A percentile compares a stretch with the other conserved stretches of the same genome.
These are phyloP conservation scores for Glutinoglossum americanum DNA, from an alignment of 495 filamentous ascomycete genomes.

Conservation along the genomic window DNA sequence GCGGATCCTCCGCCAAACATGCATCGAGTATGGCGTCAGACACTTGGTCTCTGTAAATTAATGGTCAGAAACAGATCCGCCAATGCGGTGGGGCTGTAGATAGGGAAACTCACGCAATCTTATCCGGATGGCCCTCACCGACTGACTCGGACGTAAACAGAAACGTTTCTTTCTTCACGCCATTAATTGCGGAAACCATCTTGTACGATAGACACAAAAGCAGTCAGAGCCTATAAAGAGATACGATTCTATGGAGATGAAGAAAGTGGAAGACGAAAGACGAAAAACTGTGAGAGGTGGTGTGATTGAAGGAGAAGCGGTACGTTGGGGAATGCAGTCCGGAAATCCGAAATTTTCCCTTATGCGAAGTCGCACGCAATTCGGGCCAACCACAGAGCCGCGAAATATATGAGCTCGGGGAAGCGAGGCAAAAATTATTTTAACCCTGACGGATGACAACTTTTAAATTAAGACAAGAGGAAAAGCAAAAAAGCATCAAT, in stretches of 20 bases:
- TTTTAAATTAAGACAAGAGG: background rate
- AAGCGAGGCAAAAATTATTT: too few species aligned
- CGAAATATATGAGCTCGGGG: background rate
- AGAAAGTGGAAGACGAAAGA: conserved; percentile 5
- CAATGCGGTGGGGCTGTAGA: background rate
- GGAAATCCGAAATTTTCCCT: too few species aligned
- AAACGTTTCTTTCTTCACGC: conserved; percentile 48
- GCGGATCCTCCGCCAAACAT: conserved; percentile 76
- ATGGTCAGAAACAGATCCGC: conserved; percentile 7
- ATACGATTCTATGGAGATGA: conserved; percentile 8
- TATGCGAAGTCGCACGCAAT: too few species aligned
- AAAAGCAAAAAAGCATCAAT: conserved; percentile 7
- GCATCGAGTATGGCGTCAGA: conserved; percentile 98
- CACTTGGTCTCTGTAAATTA: conserved; percentile 54
- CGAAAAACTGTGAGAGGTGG: conserved; percentile 2
- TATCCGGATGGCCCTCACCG: conserved; percentile 93
- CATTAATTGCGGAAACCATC: conserved; percentile 37
- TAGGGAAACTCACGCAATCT: conserved; percentile 53
- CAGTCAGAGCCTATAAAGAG: conserved; percentile 2
- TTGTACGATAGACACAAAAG: background rate
- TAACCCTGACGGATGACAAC: too few species aligned
- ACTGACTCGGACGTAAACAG: conserved; percentile 99
- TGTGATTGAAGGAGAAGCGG: conserved; percentile 6
- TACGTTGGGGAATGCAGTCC: conserved; percentile 5
- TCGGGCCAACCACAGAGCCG: background rate